phyloP scores from a whole-genome alignment of 1,139 yeast genomes.

The Magnusiomyces clavatus region DNA sequence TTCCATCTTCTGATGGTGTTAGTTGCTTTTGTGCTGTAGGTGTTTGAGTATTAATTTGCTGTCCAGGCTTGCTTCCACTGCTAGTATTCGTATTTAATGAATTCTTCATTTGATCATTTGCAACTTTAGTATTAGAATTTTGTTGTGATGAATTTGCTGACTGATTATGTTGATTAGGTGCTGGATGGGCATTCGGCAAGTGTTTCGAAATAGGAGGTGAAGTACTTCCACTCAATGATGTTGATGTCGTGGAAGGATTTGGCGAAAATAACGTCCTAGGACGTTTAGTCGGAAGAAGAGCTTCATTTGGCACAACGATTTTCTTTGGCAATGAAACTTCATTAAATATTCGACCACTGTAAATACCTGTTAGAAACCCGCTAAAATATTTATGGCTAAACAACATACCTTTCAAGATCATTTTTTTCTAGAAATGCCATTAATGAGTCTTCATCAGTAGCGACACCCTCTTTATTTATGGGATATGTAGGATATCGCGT shows the following conservation, averaged over 20 bases:
- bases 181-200: no score
- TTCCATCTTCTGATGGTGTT: not conserved
- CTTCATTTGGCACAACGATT: slow-evolving; percentile 7
- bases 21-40: not conserved
- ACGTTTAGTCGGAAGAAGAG: slow-evolving; percentile 5
- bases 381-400: not conserved
- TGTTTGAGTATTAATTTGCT: not conserved
- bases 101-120: no score
- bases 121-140: no score
- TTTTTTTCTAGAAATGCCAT: slow-evolving; percentile 39
- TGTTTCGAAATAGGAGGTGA: no score
- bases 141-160: no score
- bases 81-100: no score
- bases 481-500: slow-evolving; percentile 40
- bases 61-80: not conserved
- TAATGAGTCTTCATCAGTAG: slow-evolving; percentile 35
- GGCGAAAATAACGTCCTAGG: slow-evolving; percentile 6
- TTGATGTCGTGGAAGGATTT: not conserved
- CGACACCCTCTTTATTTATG: slow-evolving; percentile 32
- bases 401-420: slow-evolving; percentile 36
- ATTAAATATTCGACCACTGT: slow-evolving; percentile 27
- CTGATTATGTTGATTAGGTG: no score
- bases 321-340: slow-evolving; percentile 23
- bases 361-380: not conserved
- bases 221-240: no score